phyloP scores from a whole-genome alignment of 805 yeast genomes.

The Grigorovia jiainica region DNA sequence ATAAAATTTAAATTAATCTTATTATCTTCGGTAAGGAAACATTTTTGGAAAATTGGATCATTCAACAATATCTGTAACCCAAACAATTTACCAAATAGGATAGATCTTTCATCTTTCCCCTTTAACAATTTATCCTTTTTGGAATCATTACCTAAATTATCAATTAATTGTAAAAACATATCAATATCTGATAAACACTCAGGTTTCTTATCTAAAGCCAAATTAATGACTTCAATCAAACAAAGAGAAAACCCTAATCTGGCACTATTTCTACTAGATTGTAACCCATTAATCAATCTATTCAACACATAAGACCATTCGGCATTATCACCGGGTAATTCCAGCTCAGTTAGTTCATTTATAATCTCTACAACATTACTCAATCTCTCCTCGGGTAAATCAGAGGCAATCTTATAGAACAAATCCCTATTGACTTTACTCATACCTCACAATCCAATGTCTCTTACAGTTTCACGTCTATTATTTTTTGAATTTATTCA shows the following conservation, averaged over 20 bases:
- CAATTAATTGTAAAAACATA: slow-evolving; percentile 16
- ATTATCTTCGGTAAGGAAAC: slow-evolving; percentile 22
- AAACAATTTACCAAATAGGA: slow-evolving; percentile 73
- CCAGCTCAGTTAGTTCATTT: slow-evolving; percentile 41
- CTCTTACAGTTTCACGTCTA: no score
- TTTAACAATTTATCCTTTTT: slow-evolving; percentile 38
- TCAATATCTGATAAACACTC: slow-evolving; percentile 13
- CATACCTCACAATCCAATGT: no score
- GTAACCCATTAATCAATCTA: slow-evolving; percentile 70
- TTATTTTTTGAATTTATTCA: no score
- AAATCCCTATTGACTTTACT: slow-evolving; percentile 61
- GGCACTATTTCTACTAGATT: slow-evolving; percentile 76
- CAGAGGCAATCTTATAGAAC: slow-evolving; percentile 71
- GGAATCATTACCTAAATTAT: slow-evolving; percentile 32
- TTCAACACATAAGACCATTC: slow-evolving; percentile 81
- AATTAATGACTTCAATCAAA: slow-evolving; percentile 52
- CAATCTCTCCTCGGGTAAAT: slow-evolving; percentile 61
- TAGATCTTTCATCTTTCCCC: slow-evolving; percentile 77
- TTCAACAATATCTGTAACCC: slow-evolving; percentile 71
- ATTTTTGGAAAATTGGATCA: slow-evolving; percentile 31
- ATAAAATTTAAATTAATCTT: slow-evolving; percentile 24
- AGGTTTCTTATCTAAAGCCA: slow-evolving; percentile 20
- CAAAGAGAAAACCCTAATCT: slow-evolving; percentile 86
- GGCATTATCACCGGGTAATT: slow-evolving; percentile 26
- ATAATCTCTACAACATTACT: slow-evolving; percentile 60